phyloP scores from a whole-genome alignment of 1,284 basidiomycete genomes.

The Trichosporon sp. region DNA sequence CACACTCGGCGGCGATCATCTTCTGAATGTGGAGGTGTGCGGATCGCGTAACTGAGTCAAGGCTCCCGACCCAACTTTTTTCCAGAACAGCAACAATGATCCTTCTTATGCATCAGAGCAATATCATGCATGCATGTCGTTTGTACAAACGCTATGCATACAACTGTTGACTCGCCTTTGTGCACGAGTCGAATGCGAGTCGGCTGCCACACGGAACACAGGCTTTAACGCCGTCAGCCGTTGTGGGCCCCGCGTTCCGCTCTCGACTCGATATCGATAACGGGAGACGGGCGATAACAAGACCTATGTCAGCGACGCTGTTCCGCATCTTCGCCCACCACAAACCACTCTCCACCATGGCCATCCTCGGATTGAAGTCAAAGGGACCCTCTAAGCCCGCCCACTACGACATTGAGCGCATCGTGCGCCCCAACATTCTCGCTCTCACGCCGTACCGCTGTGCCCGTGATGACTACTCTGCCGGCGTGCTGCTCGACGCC shows the following conservation, averaged over 20 bases:
- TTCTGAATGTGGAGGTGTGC: background rate
- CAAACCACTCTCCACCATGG: slow-evolving; percentile 42
- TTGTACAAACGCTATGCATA: background rate
- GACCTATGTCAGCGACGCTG: background rate
- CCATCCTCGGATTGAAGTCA: slow-evolving; percentile 55
- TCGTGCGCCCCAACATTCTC: slow-evolving; percentile 92
- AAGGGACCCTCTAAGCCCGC: slow-evolving; percentile 63
- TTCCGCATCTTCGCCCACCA: background rate
- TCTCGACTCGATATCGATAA: slow-evolving; percentile 15
- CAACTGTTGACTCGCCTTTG: background rate
- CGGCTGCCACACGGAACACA: background rate
- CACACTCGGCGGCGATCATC: background rate
- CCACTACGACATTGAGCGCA: slow-evolving; percentile 79
- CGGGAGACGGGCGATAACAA: background rate
- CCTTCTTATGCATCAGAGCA: background rate
- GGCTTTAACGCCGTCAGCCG: background rate
- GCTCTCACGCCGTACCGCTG: slow-evolving; percentile 90
- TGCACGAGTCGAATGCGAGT: slow-evolving; percentile 1
- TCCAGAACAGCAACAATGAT: background rate
- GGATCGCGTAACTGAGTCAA: background rate
- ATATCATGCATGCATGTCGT: background rate
- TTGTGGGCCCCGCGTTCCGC: slow-evolving; percentile 3
- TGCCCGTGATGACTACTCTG: slow-evolving; percentile 92
- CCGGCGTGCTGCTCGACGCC: slow-evolving; percentile 93
- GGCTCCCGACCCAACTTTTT: background rate